Evolutionary conservation across 495 filamentous ascomycete species (phyloP).

Genomic region (Oleoguttula mirabilis): DNA sequence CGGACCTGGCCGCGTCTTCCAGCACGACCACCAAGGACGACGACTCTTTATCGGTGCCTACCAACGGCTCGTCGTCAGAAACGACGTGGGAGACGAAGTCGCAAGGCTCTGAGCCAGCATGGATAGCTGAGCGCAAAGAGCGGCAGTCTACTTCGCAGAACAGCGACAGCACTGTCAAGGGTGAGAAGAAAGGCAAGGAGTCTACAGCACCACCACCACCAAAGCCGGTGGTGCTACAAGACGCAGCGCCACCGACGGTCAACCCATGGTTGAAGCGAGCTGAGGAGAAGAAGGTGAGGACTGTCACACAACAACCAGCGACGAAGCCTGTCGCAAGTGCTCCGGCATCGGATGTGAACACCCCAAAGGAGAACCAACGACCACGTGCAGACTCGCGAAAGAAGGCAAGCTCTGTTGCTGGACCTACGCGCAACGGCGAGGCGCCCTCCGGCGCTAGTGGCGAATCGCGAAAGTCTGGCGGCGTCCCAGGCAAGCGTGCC

Average conservation of each 20-base stretch:
- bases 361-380: slow-evolving; percentile 16
- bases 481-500: neutral
- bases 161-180: slow-evolving; percentile 28
- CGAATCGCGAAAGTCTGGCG: neutral
- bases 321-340: slow-evolving; percentile 1
- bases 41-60: slow-evolving; percentile 48
- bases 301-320: slow-evolving; percentile 26
- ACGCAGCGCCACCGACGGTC: slow-evolving; percentile 66
- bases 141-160: slow-evolving; percentile 17
- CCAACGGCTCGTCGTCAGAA: slow-evolving; percentile 50
- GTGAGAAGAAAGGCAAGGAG: slow-evolving; percentile 36
- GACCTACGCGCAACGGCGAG: slow-evolving; percentile 10
- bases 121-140: slow-evolving; percentile 19
- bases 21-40: slow-evolving; percentile 59
- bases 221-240: slow-evolving; percentile 40
- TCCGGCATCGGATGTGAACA: neutral
- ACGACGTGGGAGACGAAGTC: slow-evolving; percentile 57
- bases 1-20: slow-evolving; percentile 55
- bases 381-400: slow-evolving; percentile 23
- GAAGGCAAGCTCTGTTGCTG: slow-evolving; percentile 22
- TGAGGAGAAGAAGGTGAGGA: slow-evolving; percentile 55
- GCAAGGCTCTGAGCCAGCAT: slow-evolving; percentile 38
- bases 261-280: slow-evolving; percentile 76
- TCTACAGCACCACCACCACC: slow-evolving; percentile 21
- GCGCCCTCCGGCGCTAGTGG: neutral